A percentile compares a stretch with the other conserved stretches of the same genome.
Evolutionary conservation across 345 rosid genomes (phyloP).

Genomic region (Dovyalis caffra): DNA sequence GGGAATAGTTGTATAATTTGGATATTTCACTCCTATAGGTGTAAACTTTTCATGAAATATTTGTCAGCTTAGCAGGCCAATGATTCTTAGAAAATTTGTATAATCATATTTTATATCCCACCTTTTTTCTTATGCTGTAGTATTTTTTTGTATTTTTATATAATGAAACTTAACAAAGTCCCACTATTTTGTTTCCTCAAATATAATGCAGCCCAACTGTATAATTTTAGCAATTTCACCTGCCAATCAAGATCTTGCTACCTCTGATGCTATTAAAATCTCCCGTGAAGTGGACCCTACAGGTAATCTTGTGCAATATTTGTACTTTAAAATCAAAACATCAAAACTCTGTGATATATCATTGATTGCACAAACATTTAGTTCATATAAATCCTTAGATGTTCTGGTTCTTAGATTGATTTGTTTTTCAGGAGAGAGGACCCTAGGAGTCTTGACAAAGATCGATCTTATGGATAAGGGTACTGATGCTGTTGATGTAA

Average conservation of each 20-base stretch:
- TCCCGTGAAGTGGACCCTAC: slow-evolving; percentile 98
- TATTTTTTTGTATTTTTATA: background rate
- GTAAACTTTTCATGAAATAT: background rate
- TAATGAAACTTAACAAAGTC: slow-evolving; percentile 6
- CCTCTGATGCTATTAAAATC: slow-evolving; percentile 97
- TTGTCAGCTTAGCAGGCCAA: background rate
- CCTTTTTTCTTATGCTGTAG: background rate
- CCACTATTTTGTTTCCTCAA: slow-evolving; percentile 16
- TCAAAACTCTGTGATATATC: background rate
- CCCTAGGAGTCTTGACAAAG: slow-evolving; percentile 96
- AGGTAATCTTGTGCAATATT: slow-evolving; percentile 41
- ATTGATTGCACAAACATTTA: background rate
- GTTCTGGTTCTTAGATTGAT: background rate
- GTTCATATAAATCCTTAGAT: background rate
- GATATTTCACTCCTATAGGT: background rate
- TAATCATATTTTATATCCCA: background rate
- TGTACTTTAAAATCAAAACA: background rate
- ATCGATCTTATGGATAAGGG: slow-evolving; percentile 99
- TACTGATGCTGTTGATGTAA: slow-evolving; percentile 97
- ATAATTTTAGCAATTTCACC: slow-evolving; percentile 98
- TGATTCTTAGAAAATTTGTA: background rate
- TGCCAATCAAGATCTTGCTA: slow-evolving; percentile 99
- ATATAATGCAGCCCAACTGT: slow-evolving; percentile 79
- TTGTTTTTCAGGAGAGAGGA: slow-evolving; percentile 81
- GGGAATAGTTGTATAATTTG: slow-evolving; percentile 1